These are phyloP conservation scores for Eucalyptus tenuipes DNA, from an alignment of 345 rosid genomes.

Conservation along the genomic window DNA sequence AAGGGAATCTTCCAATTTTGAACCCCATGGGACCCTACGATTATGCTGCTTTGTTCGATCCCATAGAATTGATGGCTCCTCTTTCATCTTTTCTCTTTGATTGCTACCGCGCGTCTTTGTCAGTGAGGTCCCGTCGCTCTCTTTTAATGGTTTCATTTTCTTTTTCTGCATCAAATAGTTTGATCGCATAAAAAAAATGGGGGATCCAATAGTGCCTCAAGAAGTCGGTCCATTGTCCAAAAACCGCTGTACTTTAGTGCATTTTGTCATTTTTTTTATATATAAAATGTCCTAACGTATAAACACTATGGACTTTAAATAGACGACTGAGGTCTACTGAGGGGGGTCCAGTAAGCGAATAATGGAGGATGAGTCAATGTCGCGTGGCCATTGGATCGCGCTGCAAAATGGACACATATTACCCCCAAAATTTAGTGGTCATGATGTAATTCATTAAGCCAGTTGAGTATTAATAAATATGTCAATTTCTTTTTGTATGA, in stretches of 20 bases:
- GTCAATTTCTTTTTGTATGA: not conserved
- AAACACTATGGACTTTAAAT: not conserved
- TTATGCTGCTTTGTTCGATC: not conserved
- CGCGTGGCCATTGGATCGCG: not conserved
- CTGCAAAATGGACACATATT: not conserved
- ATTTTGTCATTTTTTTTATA: accelerated
- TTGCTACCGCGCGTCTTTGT: not conserved
- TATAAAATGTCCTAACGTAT: not conserved
- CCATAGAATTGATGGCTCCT: not conserved
- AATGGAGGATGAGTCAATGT: not conserved
- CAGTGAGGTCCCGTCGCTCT: not conserved
- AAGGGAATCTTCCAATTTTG: not conserved
- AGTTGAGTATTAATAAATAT: not conserved
- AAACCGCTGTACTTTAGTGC: not conserved
- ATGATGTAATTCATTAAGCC: not conserved
- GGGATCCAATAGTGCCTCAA: not conserved
- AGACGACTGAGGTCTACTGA: not conserved
- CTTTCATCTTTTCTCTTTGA: not conserved
- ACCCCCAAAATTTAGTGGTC: not conserved
- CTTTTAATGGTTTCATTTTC: not conserved
- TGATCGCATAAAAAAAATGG: not conserved
- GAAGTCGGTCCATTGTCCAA: not conserved
- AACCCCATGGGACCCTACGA: not conserved
- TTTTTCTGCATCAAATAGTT: not conserved
- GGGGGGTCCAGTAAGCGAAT: not conserved